Conservation (phyloP, 2,329 filamentous ascomycete species). For the Clonostachys sp. region DNA sequence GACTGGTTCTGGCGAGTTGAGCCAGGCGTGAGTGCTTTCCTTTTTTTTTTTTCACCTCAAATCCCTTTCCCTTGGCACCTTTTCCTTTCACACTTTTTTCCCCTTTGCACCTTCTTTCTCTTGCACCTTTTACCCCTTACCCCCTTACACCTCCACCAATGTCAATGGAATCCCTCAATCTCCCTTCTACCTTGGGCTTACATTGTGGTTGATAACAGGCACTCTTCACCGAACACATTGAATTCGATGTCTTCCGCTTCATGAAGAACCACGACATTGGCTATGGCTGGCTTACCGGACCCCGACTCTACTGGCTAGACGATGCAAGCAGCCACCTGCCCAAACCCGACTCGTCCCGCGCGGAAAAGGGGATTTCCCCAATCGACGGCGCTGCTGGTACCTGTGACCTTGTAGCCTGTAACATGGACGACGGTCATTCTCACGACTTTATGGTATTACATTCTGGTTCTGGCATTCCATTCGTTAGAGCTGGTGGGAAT, state of each 20-base stretch:
- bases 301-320: too few species aligned
- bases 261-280: constrained; percentile 82
- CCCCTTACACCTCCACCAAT: background rate
- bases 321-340: too few species aligned
- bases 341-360: too few species aligned
- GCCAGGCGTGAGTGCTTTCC: constrained; percentile 43
- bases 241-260: constrained; percentile 82
- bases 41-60: background rate
- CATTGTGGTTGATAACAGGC: constrained; percentile 28
- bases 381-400: too few species aligned
- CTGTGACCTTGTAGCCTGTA: too few species aligned
- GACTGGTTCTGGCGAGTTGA: constrained; percentile 60
- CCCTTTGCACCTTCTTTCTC: too few species aligned
- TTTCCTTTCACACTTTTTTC: too few species aligned
- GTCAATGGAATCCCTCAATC: background rate
- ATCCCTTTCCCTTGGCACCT: too few species aligned
- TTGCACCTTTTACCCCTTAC: background rate
- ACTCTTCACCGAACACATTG: constrained; percentile 54
- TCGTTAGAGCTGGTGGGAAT: background rate
- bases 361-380: too few species aligned
- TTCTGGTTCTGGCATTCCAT: too few species aligned
- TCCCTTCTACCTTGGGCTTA: background rate
- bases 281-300: constrained; percentile 47
- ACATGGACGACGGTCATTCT: too few species aligned
- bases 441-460: too few species aligned